Base-by-base conservation (phyloP, 495 filamentous ascomycete genomes). In the Jackrogersella minutella region DNA sequence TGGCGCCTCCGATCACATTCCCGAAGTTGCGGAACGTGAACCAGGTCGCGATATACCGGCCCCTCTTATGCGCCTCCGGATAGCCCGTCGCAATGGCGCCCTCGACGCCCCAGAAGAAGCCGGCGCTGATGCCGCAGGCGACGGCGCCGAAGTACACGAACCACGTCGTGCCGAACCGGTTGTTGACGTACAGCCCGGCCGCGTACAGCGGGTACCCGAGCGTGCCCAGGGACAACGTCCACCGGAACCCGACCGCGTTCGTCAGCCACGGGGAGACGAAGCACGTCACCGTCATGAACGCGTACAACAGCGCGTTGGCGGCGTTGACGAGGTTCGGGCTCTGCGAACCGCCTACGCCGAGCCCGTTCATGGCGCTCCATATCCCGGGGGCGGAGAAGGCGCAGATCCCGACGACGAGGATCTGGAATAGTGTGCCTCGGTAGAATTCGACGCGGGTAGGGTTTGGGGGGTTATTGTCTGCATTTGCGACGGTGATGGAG, bases 61-160 rank as follows among this genome's bases (percentile, higher is more conserved):
- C 84, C 9, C 84, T 71, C 54, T 86, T 80, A 22, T 80, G 78
- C 28, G 81, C 70, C 34, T 86, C 81, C 0, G 83, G 83, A 50
- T 87, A 87, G 1, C 84, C 84, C 7, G 87, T 74, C 0, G 83
- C 84, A 64, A 88, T 81, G 30, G 85, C 84, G 40, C 83, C 84
- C 58, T 88, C 85, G 43, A 80, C 80, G 0, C 81, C 84, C 85
- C 85, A 87, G n/a, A 87, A 73, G 6, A 84, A 74, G 6, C 82
- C 83, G 0, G 84, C 85, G 4, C 80, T 79, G 24, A 87, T 76
- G 0, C 85, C 85, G 69, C 85, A 88, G 8, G 80, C 79, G 2
- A 80, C 83, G 5, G 83, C 84, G 5, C 84, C 85, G 1, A 87
- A 77, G 13, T 86, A 66, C 0, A 87, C 78, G 50, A 88, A 81